A percentile compares a stretch with the other conserved stretches of the same genome.
Evolutionary conservation across 148 eudicot genomes (phyloP).

Genomic region (Fallopia convolvulus): DNA sequence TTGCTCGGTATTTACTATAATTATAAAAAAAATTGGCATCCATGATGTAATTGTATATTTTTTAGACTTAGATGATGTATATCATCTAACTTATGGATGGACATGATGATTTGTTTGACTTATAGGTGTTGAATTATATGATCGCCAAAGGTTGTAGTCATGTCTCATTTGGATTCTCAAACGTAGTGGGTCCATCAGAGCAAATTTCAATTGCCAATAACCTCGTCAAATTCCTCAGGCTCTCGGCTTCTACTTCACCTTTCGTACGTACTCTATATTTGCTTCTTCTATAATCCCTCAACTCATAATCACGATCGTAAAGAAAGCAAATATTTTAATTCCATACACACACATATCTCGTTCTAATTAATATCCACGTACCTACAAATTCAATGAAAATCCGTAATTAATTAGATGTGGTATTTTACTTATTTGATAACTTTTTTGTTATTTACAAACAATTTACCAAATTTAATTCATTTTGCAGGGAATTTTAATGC

Average conservation of each 20-base stretch:
- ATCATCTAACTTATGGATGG: too few species aligned
- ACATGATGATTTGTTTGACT: background rate
- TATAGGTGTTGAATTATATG: background rate
- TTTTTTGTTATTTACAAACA: background rate
- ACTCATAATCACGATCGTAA: too few species aligned
- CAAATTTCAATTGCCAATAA: slow-evolving; percentile 37
- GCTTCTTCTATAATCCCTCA: too few species aligned
- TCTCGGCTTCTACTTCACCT: slow-evolving; percentile 32
- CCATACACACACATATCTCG: too few species aligned
- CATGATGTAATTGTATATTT: too few species aligned
- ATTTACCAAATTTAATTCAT: background rate
- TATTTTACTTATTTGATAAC: background rate
- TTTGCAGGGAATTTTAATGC: background rate
- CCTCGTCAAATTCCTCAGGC: slow-evolving; percentile 41
- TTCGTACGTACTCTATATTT: slow-evolving; percentile 26
- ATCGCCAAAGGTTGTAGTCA: slow-evolving; percentile 12
- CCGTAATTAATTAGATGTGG: background rate
- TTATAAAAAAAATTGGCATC: too few species aligned
- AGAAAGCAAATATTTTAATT: too few species aligned
- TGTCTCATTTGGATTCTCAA: slow-evolving; percentile 53
- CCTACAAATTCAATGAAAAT: too few species aligned
- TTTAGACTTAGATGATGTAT: too few species aligned
- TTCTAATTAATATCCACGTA: too few species aligned
- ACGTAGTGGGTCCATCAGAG: slow-evolving; percentile 51
- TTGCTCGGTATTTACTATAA: too few species aligned